Conservation (phyloP, 129 eudicot species). For the Helianthus tuberosus region DNA sequence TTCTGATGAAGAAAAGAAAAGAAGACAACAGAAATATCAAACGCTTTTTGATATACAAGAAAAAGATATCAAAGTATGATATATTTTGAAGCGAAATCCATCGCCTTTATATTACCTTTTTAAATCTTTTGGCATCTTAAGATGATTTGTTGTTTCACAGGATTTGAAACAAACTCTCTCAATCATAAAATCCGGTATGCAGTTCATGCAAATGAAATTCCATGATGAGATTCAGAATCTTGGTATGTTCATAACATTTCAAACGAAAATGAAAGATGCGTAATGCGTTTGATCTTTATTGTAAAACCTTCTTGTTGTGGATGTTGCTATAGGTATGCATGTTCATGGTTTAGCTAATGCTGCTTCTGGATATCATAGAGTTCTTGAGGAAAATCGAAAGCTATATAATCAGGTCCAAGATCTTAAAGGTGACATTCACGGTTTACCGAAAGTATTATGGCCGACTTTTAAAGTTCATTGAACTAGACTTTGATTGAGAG, state of each 20-base stretch:
- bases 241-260: slow-evolving; percentile 44
- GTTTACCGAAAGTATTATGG: slow-evolving; percentile 16
- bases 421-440: slow-evolving; percentile 71
- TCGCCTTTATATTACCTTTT: not conserved
- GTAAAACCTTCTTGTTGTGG: slow-evolving; percentile 13
- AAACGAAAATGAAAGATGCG: not conserved
- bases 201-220: slow-evolving; percentile 86
- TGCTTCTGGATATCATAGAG: slow-evolving; percentile 96
- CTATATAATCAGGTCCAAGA: slow-evolving; percentile 97
- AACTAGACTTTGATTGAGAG: slow-evolving; percentile 4
- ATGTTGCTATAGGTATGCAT: slow-evolving; percentile 61
- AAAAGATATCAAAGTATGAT: slow-evolving; percentile 66
- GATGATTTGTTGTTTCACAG: slow-evolving; percentile 38
- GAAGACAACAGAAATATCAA: slow-evolving; percentile 49
- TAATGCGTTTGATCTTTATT: not conserved
- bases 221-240: slow-evolving; percentile 83
- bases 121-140: slow-evolving; percentile 1
- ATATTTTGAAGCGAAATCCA: slow-evolving; percentile 1
- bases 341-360: slow-evolving; percentile 88
- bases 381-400: slow-evolving; percentile 92
- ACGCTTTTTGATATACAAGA: slow-evolving; percentile 68
- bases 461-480: not conserved
- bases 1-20: slow-evolving; percentile 53
- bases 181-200: slow-evolving; percentile 81
- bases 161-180: slow-evolving; percentile 79